These are phyloP conservation scores for Viola pubescens DNA, from an alignment of 441 rosid genomes.

Conservation along the genomic window DNA sequence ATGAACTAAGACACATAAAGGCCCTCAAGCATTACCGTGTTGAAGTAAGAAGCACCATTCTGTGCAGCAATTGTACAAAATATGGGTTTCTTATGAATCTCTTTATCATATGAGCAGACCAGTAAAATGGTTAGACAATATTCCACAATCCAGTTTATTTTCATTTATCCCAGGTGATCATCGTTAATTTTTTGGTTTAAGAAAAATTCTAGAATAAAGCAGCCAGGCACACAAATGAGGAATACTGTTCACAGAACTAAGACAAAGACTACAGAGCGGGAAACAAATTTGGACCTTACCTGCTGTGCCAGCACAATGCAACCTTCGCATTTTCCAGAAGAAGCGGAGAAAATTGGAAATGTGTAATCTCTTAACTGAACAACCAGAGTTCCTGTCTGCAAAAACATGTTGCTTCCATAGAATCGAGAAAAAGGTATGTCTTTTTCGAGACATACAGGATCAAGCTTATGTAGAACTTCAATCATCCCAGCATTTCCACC, in stretches of 20 bases:
- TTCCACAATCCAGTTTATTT: too few species aligned
- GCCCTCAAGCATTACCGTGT: too few species aligned
- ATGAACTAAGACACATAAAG: too few species aligned
- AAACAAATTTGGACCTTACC: constrained; percentile 37
- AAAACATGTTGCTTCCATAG: constrained; percentile 71
- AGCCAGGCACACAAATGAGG: neutral
- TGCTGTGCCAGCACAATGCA: constrained; percentile 91
- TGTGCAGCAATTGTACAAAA: too few species aligned
- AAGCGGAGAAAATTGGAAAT: constrained; percentile 76
- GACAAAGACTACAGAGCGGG: constrained; percentile 4
- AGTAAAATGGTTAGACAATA: too few species aligned
- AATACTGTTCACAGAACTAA: neutral
- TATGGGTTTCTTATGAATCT: too few species aligned
- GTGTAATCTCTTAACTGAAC: constrained; percentile 79
- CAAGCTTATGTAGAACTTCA: constrained; percentile 79
- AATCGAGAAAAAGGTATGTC: constrained; percentile 91
- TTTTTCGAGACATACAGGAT: constrained; percentile 69
- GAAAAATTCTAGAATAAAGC: neutral
- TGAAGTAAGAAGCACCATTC: too few species aligned
- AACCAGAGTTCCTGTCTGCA: constrained; percentile 53
- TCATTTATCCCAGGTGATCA: too few species aligned
- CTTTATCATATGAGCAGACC: too few species aligned
- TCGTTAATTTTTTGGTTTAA: too few species aligned
- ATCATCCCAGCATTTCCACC: constrained; percentile 94
- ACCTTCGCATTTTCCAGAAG: constrained; percentile 90